Evolutionary conservation across 495 filamentous ascomycete species (phyloP).

Genomic region (Wilcoxina mikolae): DNA sequence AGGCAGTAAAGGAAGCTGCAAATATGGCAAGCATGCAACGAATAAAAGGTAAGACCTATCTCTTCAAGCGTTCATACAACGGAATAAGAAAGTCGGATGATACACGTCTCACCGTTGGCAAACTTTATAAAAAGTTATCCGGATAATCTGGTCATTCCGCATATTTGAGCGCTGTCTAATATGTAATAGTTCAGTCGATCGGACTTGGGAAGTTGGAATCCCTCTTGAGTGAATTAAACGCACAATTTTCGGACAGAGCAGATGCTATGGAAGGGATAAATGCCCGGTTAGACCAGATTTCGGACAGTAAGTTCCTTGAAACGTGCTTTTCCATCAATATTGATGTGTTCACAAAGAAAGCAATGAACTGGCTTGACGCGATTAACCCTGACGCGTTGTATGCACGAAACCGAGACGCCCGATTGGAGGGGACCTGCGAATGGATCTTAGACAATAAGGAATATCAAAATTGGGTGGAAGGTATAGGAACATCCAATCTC

Average conservation of each 20-base stretch:
- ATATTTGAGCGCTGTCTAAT: neutral
- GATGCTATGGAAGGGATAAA: neutral
- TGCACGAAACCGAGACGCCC: neutral
- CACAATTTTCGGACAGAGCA: neutral
- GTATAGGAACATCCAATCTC: neutral
- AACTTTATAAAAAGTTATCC: too few relatives aligned
- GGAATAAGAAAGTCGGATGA: too few relatives aligned
- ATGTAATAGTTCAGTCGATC: neutral
- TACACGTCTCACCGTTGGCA: too few relatives aligned
- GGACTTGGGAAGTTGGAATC: neutral
- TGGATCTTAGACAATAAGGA: constrained; percentile 1
- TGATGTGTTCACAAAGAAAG: constrained; percentile 1
- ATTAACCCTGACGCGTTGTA: neutral
- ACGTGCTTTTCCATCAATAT: neutral
- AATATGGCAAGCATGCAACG: constrained; percentile 4
- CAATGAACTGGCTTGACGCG: constrained; percentile 1
- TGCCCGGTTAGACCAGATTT: neutral
- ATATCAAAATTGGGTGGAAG: neutral
- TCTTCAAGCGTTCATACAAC: too few relatives aligned
- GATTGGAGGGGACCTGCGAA: constrained; percentile 2
- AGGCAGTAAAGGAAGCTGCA: neutral
- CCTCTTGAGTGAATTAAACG: neutral
- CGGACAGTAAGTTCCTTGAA: neutral
- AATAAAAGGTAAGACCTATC: constrained; percentile 3
- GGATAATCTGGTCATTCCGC: too few relatives aligned